Base-by-base conservation (phyloP, 306 rosid species). In the Citrullus mucosospermus region DNA sequence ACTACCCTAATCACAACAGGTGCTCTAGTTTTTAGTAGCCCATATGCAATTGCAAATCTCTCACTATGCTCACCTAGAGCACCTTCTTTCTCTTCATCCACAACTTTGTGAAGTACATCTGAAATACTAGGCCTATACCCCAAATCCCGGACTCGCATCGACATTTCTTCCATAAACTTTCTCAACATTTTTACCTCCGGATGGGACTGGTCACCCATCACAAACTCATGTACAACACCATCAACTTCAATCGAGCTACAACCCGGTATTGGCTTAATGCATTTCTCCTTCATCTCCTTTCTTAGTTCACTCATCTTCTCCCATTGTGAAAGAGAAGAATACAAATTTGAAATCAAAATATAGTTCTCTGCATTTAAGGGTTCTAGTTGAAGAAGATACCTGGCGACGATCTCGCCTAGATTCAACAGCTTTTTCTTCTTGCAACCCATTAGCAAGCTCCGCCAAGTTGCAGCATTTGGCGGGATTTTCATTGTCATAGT, bases 251-350 rank as follows among this genome's bases (percentile, higher is more conserved):
- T 78, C 18, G 80, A 82, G 79, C 80, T 79, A 58, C 77, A 79
- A 46, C 77, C 77, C 0, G 85, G 80, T 41, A 79, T 43, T 1
- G 82, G 72, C 78, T 57, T 74, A 22, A 82, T 66, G 48, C 65
- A 75, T 57, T 6, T 78, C 44, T 82, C 82, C 74, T 82, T 78
- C 85, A 72, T 78, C 54, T 72, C 65, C 72, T 54, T 66, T 73
- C 85, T 72, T 17, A 74, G 39, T 25, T 39, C 70, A 62, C 71
- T 63, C 85, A 78, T 82, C 82, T 78, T 82, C 72, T 82, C 85
- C 82, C 82, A 78, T 78, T 55, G 80, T 5, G 77, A 78, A 63
- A 82, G 61, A 4, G 80, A 79, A 16, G 85, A 81, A 46, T 82
- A 82, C 38, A 82, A 43, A 82, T 69, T 82, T 44, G 85, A 82